Conservation (phyloP, 2,329 filamentous ascomycete species). For the Alternaria infectoria region DNA sequence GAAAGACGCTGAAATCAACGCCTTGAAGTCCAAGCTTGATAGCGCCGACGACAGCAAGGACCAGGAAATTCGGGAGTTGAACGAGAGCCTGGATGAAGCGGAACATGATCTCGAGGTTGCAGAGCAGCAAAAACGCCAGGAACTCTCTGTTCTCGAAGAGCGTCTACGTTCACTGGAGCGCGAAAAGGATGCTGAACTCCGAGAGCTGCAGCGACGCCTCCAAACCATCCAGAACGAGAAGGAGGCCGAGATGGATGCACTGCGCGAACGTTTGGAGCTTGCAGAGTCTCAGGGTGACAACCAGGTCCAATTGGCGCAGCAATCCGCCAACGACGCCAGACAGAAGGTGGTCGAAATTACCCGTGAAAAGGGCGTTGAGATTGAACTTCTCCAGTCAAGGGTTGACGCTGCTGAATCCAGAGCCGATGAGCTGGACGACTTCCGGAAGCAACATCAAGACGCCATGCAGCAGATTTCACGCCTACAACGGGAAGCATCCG, state of each 20-base stretch:
- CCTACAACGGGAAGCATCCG: conserved; percentile 34
- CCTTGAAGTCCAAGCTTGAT: conserved; percentile 50
- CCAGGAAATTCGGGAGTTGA: conserved; percentile 57
- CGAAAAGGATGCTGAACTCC: conserved; percentile 47
- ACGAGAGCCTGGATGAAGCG: conserved; percentile 47
- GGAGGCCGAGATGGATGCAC: conserved; percentile 49
- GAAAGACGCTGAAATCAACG: conserved; percentile 53
- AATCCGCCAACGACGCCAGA: conserved; percentile 48
- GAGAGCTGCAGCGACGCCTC: conserved; percentile 43
- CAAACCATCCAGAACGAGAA: conserved; percentile 41
- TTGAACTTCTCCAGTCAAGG: conserved; percentile 44
- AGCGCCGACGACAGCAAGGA: conserved; percentile 50
- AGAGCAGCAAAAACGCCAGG: conserved; percentile 38
- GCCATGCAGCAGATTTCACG: conserved; percentile 43
- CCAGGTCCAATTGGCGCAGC: conserved; percentile 49
- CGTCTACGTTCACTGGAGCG: conserved; percentile 40
- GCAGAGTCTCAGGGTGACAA: conserved; percentile 51
- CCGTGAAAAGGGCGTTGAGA: conserved; percentile 48
- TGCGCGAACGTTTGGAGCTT: conserved; percentile 49
- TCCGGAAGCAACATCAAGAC: conserved; percentile 43
- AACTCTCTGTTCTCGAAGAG: conserved; percentile 39
- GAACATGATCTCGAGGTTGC: conserved; percentile 36
- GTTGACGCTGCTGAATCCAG: conserved; percentile 45
- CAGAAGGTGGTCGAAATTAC: conserved; percentile 47
- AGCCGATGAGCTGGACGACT: conserved; percentile 46